A percentile compares a stretch with the other conserved stretches of the same genome.
Conservation (phyloP, 331 rosid species). For the Spiraea crenata region DNA sequence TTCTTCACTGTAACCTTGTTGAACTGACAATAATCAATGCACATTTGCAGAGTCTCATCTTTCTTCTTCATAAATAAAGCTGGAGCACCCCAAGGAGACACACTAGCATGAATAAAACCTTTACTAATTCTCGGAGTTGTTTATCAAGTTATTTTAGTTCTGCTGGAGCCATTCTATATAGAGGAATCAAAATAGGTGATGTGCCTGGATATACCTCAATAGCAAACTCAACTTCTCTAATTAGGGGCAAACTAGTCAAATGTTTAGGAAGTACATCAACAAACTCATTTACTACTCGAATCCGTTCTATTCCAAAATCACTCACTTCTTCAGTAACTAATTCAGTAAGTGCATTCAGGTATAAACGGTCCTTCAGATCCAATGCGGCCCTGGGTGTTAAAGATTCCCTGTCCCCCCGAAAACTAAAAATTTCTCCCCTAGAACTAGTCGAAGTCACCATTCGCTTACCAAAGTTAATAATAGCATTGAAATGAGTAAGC, state of each 20-base stretch:
- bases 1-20: neutral
- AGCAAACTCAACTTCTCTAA: neutral
- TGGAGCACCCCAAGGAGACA: neutral
- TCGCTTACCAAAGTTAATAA: neutral
- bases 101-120: neutral
- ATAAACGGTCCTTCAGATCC: too few species aligned
- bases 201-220: neutral
- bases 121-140: neutral
- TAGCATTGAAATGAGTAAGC: neutral
- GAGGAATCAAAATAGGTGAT: neutral
- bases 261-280: neutral
- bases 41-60: neutral
- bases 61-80: neutral
- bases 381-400: neutral
- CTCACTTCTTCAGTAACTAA: too few species aligned
- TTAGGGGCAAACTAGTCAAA: too few species aligned
- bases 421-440: neutral
- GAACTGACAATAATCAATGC: neutral
- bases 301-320: too few species aligned
- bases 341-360: too few species aligned
- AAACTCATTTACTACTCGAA: neutral
- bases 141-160: neutral
- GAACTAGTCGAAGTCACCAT: neutral
- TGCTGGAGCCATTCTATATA: neutral
- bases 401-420: neutral